Evolutionary conservation across 768 basidiomycete species (phyloP).

Genomic region (Cystoderma amianthinum): DNA sequence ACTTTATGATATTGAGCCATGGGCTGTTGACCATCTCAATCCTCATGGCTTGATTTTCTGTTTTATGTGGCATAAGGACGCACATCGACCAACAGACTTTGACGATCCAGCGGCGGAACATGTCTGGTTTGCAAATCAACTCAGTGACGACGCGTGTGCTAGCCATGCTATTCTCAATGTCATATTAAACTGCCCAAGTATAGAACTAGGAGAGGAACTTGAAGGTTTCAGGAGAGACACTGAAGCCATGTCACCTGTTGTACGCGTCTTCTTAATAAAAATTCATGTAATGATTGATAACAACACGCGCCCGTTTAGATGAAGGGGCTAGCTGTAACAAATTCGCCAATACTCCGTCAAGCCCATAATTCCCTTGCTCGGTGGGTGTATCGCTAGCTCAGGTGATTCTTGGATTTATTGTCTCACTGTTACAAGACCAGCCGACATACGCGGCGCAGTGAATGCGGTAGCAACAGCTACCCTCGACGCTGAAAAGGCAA

Average conservation of each 20-base stretch:
- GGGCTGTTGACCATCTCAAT: slow-evolving; percentile 52
- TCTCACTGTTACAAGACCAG: slow-evolving; percentile 30
- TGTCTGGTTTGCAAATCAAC: slow-evolving; percentile 66
- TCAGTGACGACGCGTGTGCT: slow-evolving; percentile 60
- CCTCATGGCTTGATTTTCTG: slow-evolving; percentile 60
- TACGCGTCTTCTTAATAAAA: slow-evolving; percentile 20
- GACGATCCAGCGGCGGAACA: slow-evolving; percentile 46
- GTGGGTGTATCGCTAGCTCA: slow-evolving; percentile 23
- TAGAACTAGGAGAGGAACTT: slow-evolving; percentile 42
- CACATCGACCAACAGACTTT: slow-evolving; percentile 36
- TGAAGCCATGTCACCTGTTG: slow-evolving; percentile 48
- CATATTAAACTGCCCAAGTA: slow-evolving; percentile 44
- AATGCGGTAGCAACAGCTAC: slow-evolving; percentile 39
- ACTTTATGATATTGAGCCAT: slow-evolving; percentile 57
- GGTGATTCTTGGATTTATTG: background rate
- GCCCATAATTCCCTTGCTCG: slow-evolving; percentile 56
- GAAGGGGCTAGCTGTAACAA: slow-evolving; percentile 57
- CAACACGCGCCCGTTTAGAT: slow-evolving; percentile 29
- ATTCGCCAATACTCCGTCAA: slow-evolving; percentile 43
- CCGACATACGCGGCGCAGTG: slow-evolving; percentile 48
- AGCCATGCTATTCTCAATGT: slow-evolving; percentile 58
- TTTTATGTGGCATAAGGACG: slow-evolving; percentile 49
- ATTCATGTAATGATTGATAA: slow-evolving; percentile 1
- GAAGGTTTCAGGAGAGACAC: slow-evolving; percentile 41
- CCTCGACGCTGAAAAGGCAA: slow-evolving; percentile 32